phyloP scores from a whole-genome alignment of 2,329 filamentous ascomycete species.

The Colletotrichum tamarilloi region DNA sequence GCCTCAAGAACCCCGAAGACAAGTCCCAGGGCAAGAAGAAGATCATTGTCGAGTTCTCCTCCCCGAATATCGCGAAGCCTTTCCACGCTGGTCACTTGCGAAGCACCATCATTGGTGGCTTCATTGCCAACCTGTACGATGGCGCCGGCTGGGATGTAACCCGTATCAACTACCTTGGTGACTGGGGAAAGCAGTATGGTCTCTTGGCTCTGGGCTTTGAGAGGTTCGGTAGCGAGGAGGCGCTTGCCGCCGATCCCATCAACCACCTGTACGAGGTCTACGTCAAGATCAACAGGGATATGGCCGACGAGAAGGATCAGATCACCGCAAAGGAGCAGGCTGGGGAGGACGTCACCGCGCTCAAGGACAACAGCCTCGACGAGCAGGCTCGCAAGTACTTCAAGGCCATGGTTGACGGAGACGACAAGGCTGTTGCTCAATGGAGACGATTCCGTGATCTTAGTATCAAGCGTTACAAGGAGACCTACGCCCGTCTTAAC shows the following conservation, averaged over 20 bases:
- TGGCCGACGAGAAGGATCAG: conserved; percentile 73
- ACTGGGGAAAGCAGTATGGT: conserved; percentile 84
- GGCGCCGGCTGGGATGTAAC: conserved; percentile 78
- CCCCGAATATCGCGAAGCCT: conserved; percentile 87
- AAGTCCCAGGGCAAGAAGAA: conserved; percentile 71
- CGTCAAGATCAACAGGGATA: conserved; percentile 78
- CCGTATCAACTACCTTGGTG: conserved; percentile 82
- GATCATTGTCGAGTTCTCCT: conserved; percentile 84
- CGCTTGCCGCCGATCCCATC: conserved; percentile 78
- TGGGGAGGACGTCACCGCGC: conserved; percentile 59
- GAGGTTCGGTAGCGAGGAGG: conserved; percentile 79
- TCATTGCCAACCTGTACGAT: conserved; percentile 78
- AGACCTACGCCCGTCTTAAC: conserved; percentile 77
- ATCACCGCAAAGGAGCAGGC: conserved; percentile 68
- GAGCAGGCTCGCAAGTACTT: conserved; percentile 81
- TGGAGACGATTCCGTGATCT: conserved; percentile 76
- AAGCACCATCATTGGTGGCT: conserved; percentile 83
- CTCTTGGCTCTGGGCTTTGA: conserved; percentile 81
- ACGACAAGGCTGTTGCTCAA: conserved; percentile 67
- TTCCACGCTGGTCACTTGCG: conserved; percentile 84
- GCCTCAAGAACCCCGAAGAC: conserved; percentile 71
- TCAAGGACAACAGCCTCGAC: conserved; percentile 70
- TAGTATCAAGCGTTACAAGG: conserved; percentile 74
- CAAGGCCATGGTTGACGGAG: conserved; percentile 77
- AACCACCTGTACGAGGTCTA: conserved; percentile 87